Base-by-base conservation (phyloP, 257 asterid species). In the Primulina huaijiensis region DNA sequence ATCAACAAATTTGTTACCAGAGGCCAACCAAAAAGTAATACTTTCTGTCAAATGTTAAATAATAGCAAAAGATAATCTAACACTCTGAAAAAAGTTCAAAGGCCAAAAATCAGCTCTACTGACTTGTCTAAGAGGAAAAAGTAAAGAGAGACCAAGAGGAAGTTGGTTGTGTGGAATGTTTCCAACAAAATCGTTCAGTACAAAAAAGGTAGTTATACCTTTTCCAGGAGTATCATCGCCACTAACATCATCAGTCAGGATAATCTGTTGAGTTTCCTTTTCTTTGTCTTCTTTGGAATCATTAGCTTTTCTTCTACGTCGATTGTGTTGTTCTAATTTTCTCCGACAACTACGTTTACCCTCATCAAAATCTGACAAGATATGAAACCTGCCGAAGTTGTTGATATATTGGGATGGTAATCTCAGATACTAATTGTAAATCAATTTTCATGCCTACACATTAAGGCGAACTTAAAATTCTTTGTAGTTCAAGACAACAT, bases 291-390 rank as follows among this genome's bases (percentile, higher is more conserved):
- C 86, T 84, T 84, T 87, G 69, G 86, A 61, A 72, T 81, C 93
- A 68, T 77, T 77, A 31, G 91, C 79, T 80, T 91, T 91, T 74
- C 96, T 85, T 82, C 95, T 70, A 19, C 97, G 92, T 38, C 96
- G 84, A 77, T 91, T 91, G 78, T 92, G 97, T 16, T 89, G 93
- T 76, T 92, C 95, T 82, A 92, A 83, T 76, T 92, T 92, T 84
- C 96, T 83, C 75, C 97, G 79, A 74, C 97, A 92, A 80, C 97
- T 92, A 56, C 97, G 88, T 64, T 87, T 92, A 64, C 95, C 96
- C 80, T 92, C 95, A 63, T 92, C 96, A 81, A 92, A 92, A 76
- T 89, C 96, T 68, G 90, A 69, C 80, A 92, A 70, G 66, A 92
- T 65, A 71, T 92, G 97, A 77, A 92, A 92, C 89, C 96, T 93